Conservation (phyloP, 257 asterid species). For the Nyctanthes arbortristis region DNA sequence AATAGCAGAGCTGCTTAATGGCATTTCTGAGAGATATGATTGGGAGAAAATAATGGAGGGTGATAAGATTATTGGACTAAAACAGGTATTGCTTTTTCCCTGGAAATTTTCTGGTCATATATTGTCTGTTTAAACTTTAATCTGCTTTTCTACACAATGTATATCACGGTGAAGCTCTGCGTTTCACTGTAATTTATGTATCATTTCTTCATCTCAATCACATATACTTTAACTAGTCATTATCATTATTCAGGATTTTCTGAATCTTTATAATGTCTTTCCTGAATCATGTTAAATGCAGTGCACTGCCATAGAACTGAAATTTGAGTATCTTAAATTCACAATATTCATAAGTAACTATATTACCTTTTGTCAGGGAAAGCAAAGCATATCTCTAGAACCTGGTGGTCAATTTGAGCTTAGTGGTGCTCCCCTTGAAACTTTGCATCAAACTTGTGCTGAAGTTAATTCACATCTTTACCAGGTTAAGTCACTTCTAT, state of each 20-base stretch:
- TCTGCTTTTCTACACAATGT: not conserved
- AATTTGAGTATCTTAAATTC: not conserved
- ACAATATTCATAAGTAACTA: not conserved
- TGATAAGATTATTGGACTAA: slow-evolving; percentile 83
- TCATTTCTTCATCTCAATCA: not conserved
- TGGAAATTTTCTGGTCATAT: not conserved
- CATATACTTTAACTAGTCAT: not conserved
- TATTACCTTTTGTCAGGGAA: slow-evolving; percentile 50
- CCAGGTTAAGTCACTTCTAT: slow-evolving; percentile 46
- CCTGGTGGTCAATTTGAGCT: slow-evolving; percentile 99
- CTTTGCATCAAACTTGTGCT: slow-evolving; percentile 97
- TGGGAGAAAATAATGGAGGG: slow-evolving; percentile 98
- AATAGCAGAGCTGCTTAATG: slow-evolving; percentile 78
- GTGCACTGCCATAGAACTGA: too few relatives aligned
- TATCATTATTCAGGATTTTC: not conserved
- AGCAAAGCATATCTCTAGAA: slow-evolving; percentile 95
- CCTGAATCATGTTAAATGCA: not conserved
- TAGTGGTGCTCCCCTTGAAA: slow-evolving; percentile 97
- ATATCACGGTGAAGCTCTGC: not conserved
- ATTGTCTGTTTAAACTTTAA: not conserved
- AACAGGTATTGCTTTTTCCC: slow-evolving; percentile 56
- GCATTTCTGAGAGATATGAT: slow-evolving; percentile 94
- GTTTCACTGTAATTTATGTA: not conserved
- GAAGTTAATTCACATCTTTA: slow-evolving; percentile 99
- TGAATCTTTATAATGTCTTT: not conserved